Evolutionary conservation across 2,329 filamentous ascomycete species (phyloP).

Genomic region (Venturia oleaginea): DNA sequence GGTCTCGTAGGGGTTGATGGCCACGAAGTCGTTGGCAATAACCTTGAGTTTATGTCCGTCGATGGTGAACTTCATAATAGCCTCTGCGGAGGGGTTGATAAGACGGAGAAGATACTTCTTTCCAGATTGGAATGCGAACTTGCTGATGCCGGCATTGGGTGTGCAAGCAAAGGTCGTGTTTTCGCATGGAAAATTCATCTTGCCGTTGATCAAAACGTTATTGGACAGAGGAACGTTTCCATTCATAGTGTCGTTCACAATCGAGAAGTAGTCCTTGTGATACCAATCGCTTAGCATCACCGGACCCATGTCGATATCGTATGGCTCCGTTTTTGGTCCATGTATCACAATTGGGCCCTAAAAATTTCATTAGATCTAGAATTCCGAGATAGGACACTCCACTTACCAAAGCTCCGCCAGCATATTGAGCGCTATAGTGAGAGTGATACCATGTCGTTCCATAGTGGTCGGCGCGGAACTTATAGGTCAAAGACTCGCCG

Average conservation of each 20-base stretch:
- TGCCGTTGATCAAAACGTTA: constrained; percentile 20
- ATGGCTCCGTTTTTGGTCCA: constrained; percentile 19
- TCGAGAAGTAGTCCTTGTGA: constrained; percentile 19
- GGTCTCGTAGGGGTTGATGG: constrained; percentile 32
- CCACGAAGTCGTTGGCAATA: constrained; percentile 35
- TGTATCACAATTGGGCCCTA: constrained; percentile 23
- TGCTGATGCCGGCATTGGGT: constrained; percentile 19
- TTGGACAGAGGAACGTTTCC: constrained; percentile 11
- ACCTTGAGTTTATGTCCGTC: constrained; percentile 36
- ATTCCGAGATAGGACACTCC: not conserved
- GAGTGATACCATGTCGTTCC: constrained; percentile 15
- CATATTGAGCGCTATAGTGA: constrained; percentile 24
- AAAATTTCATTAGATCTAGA: not conserved
- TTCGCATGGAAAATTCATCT: constrained; percentile 23
- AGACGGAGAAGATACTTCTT: constrained; percentile 35
- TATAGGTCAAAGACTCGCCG: constrained; percentile 22
- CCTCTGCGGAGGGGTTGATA: constrained; percentile 34
- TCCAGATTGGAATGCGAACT: constrained; percentile 32
- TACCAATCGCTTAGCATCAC: constrained; percentile 20
- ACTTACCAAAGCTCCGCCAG: constrained; percentile 19
- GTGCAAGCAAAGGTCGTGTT: constrained; percentile 20
- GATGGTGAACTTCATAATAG: constrained; percentile 34
- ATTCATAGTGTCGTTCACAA: constrained; percentile 17
- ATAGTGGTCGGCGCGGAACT: constrained; percentile 21
- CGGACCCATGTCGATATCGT: constrained; percentile 23